Conservation (phyloP, 495 filamentous ascomycete species). For the Umbilicaria muhlenbergii region DNA sequence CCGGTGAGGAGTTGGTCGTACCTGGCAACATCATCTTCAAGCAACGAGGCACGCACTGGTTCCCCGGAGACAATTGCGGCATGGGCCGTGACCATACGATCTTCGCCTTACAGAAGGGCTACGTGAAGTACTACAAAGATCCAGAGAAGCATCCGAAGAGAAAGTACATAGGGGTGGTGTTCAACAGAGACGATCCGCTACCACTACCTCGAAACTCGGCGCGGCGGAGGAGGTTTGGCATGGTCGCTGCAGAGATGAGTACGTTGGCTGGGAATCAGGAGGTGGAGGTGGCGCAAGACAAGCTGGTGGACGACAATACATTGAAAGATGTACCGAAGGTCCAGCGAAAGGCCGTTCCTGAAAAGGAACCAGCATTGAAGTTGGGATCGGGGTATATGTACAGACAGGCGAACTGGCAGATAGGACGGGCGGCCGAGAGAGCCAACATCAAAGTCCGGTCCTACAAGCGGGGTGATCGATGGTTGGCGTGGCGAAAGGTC, state of each 20-base stretch:
- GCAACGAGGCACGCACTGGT: slow-evolving; percentile 90
- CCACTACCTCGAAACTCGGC: slow-evolving; percentile 56
- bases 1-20: slow-evolving; percentile 77
- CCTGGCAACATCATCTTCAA: slow-evolving; percentile 96
- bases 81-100: slow-evolving; percentile 98
- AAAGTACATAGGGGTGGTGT: slow-evolving; percentile 83
- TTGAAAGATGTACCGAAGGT: slow-evolving; percentile 14
- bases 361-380: slow-evolving; percentile 27
- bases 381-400: slow-evolving; percentile 62
- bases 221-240: slow-evolving; percentile 50
- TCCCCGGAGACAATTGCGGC: slow-evolving; percentile 78
- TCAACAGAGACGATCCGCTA: slow-evolving; percentile 52
- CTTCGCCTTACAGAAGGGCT: slow-evolving; percentile 67
- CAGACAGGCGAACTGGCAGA: slow-evolving; percentile 70
- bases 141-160: slow-evolving; percentile 61
- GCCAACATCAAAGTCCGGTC: slow-evolving; percentile 33
- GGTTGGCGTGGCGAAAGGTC: slow-evolving; percentile 46
- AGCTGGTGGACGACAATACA: slow-evolving; percentile 20
- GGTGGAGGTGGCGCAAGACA: slow-evolving; percentile 20
- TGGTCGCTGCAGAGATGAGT: slow-evolving; percentile 33
- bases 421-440: slow-evolving; percentile 53
- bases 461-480: slow-evolving; percentile 42
- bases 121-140: slow-evolving; percentile 92
- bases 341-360: slow-evolving; percentile 10
- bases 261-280: slow-evolving; percentile 12